Base-by-base conservation (phyloP, 1,284 basidiomycete species). In the Hemileia vastatrix region DNA sequence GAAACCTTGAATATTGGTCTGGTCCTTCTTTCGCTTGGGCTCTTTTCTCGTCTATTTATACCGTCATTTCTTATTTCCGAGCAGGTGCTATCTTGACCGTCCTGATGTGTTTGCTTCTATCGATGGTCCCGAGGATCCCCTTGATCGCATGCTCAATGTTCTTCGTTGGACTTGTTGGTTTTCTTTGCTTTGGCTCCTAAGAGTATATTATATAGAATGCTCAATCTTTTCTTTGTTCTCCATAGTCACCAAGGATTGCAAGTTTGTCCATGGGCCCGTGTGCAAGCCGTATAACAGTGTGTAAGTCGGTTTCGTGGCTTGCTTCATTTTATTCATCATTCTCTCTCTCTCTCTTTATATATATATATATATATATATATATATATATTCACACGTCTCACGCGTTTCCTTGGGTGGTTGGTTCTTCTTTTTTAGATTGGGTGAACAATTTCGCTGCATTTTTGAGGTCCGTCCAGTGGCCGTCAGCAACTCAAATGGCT, bases 211-310 rank as follows among this genome's bases (percentile, higher is more conserved):
- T 48, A 32, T 3, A 44, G 4, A 24, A 32, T 9, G 11, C 27
- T 18, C 6, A 19, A 2, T 19, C 13, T 71, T 36, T 24, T 13
- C 18, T 50, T 9, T 36, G 5, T 23, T 11, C 13, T 21, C 6
- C 8, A 5, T 21, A 67, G 62, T 93, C 76, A 88, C 90, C 56
- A 96, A 96, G 77, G 93, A 98, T 74, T 85, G 95, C 75, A 95
- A 94, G 78, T 94, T 91, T 70, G 81, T 95, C 63, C 57, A 59
- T 52, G 57, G 57, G 11, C 57, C 57, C 9, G 31, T 59, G 15
- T 59, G 57, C 45, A 59, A 59, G 27, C 57, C 57, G 8, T 59
- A 59, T 27, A 59, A 59, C 33, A 59, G 57, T 44, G 57, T 59
- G 87, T 88, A 70, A 73, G 86, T 82, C 21, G 21, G 33, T 53